Evolutionary conservation across 2,329 filamentous ascomycete genomes (phyloP).

Genomic region (Lachnellula occidentalis): DNA sequence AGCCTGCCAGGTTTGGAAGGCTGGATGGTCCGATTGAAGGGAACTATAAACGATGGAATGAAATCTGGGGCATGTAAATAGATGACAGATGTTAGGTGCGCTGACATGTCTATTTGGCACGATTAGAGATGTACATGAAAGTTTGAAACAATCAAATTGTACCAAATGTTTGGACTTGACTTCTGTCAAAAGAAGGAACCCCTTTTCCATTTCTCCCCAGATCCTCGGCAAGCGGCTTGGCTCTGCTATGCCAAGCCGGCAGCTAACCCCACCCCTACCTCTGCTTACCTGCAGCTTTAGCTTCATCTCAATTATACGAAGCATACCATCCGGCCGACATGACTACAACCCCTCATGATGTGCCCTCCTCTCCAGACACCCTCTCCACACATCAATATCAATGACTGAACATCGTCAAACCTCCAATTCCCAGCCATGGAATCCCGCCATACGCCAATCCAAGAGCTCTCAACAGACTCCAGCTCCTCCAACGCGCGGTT

Average conservation of each 20-base stretch:
- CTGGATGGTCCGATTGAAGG: conserved; percentile 56
- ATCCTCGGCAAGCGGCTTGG: too few species aligned
- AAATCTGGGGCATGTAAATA: conserved; percentile 52
- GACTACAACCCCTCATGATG: background rate
- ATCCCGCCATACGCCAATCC: conserved; percentile 1
- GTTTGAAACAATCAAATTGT: background rate
- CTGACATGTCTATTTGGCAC: background rate
- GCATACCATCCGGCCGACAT: background rate
- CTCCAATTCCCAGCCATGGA: conserved; percentile 9
- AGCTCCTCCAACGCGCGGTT: conserved; percentile 13
- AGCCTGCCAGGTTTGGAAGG: conserved; percentile 57
- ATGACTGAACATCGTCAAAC: background rate
- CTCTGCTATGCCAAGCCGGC: background rate
- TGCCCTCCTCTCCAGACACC: background rate
- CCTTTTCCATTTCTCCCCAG: background rate
- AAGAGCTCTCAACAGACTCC: conserved; percentile 20
- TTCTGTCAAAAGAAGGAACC: background rate
- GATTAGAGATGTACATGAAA: background rate
- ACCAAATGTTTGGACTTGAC: background rate
- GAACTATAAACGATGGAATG: conserved; percentile 53
- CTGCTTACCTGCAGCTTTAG: background rate
- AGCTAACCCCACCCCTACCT: background rate
- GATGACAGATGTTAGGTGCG: background rate
- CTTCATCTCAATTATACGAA: too few species aligned
- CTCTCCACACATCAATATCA: background rate